A percentile compares a stretch with the other conserved stretches of the same genome.
Conservation (phyloP, 140 eudicot genomes). For the Flaveria floridana region DNA sequence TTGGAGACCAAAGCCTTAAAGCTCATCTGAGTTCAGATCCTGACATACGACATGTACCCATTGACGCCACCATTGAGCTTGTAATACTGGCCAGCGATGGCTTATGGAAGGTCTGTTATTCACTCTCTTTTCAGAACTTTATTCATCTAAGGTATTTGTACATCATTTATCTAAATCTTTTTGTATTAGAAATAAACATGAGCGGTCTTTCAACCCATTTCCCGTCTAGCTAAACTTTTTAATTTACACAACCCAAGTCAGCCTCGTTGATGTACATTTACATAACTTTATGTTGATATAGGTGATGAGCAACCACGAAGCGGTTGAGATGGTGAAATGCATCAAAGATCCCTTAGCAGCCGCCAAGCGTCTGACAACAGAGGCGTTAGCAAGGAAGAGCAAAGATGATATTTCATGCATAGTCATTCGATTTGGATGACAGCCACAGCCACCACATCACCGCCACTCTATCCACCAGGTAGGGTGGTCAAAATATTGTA, state of each 20-base stretch:
- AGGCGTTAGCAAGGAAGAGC: constrained; percentile 75
- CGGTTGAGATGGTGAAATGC: constrained; percentile 59
- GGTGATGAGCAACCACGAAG: constrained; percentile 79
- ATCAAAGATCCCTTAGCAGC: constrained; percentile 72
- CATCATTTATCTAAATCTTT: background rate
- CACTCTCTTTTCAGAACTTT: background rate
- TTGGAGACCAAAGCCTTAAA: constrained; percentile 90
- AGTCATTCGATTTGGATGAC: constrained; percentile 68
- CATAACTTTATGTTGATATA: constrained; percentile 26
- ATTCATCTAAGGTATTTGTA: background rate
- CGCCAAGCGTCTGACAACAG: constrained; percentile 69
- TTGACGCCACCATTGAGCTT: constrained; percentile 55
- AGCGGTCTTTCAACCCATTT: too few relatives aligned
- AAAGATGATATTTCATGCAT: constrained; percentile 83
- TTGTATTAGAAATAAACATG: background rate
- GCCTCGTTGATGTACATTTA: background rate
- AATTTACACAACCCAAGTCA: too few relatives aligned
- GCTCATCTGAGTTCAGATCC: constrained; percentile 93
- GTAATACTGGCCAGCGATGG: constrained; percentile 91
- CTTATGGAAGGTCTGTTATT: constrained; percentile 71
- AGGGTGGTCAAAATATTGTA: constrained; percentile 23
- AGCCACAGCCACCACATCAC: background rate
- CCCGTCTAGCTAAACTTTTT: too few relatives aligned
- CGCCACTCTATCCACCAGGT: background rate
- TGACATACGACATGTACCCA: constrained; percentile 61